Conservation (phyloP, 1,284 basidiomycete genomes). For the Tilletia indica region DNA sequence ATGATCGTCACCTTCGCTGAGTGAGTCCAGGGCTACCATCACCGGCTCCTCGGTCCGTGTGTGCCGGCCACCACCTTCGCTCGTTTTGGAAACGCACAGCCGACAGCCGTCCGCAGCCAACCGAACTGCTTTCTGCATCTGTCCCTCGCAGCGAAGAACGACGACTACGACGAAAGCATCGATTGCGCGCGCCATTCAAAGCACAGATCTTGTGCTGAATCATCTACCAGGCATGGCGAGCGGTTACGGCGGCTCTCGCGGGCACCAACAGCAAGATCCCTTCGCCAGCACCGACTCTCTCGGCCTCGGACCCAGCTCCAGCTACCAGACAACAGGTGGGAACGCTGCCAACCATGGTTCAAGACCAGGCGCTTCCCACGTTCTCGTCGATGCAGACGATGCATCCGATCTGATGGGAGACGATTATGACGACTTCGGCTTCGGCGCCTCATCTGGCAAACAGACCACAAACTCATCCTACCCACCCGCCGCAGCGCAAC, state of each 20-base stretch:
- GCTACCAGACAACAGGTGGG: background rate
- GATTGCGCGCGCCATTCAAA: too few relatives aligned
- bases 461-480: constrained; percentile 21
- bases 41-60: too few relatives aligned
- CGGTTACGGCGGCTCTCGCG: constrained; percentile 2
- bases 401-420: constrained; percentile 51
- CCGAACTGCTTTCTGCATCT: too few relatives aligned
- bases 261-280: background rate
- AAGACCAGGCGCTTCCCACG: constrained; percentile 27
- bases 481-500: constrained; percentile 29
- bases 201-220: too few relatives aligned
- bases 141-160: too few relatives aligned
- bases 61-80: too few relatives aligned
- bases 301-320: background rate
- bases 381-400: constrained; percentile 46
- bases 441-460: constrained; percentile 18
- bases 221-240: background rate
- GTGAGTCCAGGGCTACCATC: too few relatives aligned
- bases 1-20: too few relatives aligned
- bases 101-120: too few relatives aligned
- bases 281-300: constrained; percentile 15
- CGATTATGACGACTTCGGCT: constrained; percentile 32
- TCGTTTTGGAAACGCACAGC: too few relatives aligned
- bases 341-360: background rate
- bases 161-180: too few relatives aligned